A percentile compares a stretch with the other conserved stretches of the same genome.
Evolutionary conservation across 148 eudicot species (phyloP).

Genomic region (Rhododendron molle): DNA sequence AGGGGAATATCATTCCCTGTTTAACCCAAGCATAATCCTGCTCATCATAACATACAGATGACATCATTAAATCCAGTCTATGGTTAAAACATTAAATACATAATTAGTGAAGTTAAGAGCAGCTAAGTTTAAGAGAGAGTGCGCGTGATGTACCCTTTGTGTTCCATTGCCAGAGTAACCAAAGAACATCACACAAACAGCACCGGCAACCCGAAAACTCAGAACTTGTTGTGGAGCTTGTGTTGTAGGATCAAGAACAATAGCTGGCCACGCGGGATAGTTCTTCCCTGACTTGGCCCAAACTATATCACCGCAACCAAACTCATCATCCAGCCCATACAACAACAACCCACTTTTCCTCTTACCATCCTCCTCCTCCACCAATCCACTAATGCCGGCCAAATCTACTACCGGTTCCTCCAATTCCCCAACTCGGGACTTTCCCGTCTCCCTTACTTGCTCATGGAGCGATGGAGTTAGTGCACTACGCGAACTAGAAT

Average conservation of each 20-base stretch:
- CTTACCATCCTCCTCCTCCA: conserved; percentile 17
- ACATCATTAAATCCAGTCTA: conserved; percentile 18
- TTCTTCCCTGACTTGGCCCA: conserved; percentile 78
- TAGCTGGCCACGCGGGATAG: conserved; percentile 97
- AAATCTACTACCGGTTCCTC: conserved; percentile 18
- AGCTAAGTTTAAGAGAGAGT: conserved; percentile 12
- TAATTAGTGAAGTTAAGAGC: background rate
- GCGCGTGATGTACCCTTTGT: conserved; percentile 55
- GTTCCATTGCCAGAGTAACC: conserved; percentile 84
- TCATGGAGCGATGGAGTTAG: conserved; percentile 35
- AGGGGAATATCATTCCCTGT: conserved; percentile 69
- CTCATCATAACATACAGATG: conserved; percentile 13
- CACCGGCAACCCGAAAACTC: conserved; percentile 49
- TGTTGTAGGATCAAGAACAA: conserved; percentile 66
- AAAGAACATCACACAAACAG: conserved; percentile 89
- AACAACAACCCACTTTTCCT: conserved; percentile 14
- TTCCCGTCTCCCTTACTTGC: conserved; percentile 33
- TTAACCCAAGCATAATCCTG: conserved; percentile 98
- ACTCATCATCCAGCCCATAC: conserved; percentile 29
- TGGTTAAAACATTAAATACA: background rate
- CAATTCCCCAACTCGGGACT: conserved; percentile 19
- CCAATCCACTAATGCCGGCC: conserved; percentile 24
- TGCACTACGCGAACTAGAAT: conserved; percentile 31
- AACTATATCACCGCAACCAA: conserved; percentile 74
- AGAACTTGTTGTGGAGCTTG: conserved; percentile 81